Conservation (phyloP, 1,284 basidiomycete genomes). For the Ustilago loliicola region DNA sequence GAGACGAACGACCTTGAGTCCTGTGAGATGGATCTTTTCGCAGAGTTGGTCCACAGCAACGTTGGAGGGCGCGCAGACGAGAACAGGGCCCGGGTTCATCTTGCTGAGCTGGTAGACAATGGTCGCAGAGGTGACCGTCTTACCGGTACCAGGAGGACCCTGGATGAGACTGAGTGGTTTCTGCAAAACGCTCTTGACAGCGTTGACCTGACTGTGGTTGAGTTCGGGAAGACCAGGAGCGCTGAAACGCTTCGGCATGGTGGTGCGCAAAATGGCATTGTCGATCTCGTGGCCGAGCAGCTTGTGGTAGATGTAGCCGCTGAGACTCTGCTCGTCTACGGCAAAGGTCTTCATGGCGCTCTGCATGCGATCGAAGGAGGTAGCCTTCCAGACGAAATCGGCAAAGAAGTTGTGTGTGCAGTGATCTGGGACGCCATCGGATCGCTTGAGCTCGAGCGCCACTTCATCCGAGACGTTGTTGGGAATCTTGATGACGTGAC, state of each 20-base stretch:
- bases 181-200: slow-evolving; percentile 97
- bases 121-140: slow-evolving; percentile 99
- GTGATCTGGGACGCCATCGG: slow-evolving; percentile 94
- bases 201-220: slow-evolving; percentile 99
- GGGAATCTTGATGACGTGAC: slow-evolving; percentile 99
- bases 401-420: slow-evolving; percentile 94
- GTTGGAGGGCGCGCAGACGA: slow-evolving; percentile 98
- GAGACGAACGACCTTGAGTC: slow-evolving; percentile 95
- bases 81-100: slow-evolving; percentile 99
- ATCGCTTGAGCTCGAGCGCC: slow-evolving; percentile 88
- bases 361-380: slow-evolving; percentile 99
- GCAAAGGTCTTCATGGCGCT: slow-evolving; percentile 99
- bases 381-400: slow-evolving; percentile 99
- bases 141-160: slow-evolving; percentile 98
- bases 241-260: slow-evolving; percentile 96
- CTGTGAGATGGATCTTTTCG: slow-evolving; percentile 97
- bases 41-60: slow-evolving; percentile 99
- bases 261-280: slow-evolving; percentile 84
- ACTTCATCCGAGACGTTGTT: slow-evolving; percentile 99
- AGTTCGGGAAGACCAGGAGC: slow-evolving; percentile 97
- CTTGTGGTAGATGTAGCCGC: slow-evolving; percentile 98
- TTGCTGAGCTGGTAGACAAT: slow-evolving; percentile 98
- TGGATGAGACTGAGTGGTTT: slow-evolving; percentile 95
- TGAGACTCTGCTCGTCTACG: slow-evolving; percentile 98
- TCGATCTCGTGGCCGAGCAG: slow-evolving; percentile 93